phyloP scores from a whole-genome alignment of 306 rosid genomes.

The Heteromeles arbutifolia region DNA sequence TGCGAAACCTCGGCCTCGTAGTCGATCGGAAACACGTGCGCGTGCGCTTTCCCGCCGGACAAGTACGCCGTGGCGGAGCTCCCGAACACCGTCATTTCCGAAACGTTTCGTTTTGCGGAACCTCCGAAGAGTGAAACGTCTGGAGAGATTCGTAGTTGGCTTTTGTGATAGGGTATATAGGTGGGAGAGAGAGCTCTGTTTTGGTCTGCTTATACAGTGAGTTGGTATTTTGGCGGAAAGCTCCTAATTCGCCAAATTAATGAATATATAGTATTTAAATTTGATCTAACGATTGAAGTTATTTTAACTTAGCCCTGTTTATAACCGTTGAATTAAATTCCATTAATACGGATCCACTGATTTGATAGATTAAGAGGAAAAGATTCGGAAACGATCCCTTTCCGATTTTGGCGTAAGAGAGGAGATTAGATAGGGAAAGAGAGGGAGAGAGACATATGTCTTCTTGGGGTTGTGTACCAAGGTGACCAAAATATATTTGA shows the following conservation, averaged over 20 bases:
- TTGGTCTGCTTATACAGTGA: not conserved
- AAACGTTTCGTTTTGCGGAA: not conserved
- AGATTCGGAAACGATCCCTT: accelerated
- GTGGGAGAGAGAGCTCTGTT: not conserved
- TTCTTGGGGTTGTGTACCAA: not conserved
- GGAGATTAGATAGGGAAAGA: not conserved
- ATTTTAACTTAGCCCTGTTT: no score
- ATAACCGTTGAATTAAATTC: no score
- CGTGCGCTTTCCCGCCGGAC: not conserved
- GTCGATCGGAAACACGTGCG: constrained; percentile 43
- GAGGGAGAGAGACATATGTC: not conserved
- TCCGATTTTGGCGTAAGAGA: not conserved
- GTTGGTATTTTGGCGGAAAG: not conserved
- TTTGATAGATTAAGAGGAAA: accelerated
- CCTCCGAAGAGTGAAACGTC: not conserved
- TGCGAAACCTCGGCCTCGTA: constrained; percentile 45
- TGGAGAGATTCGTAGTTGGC: not conserved
- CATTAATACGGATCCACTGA: accelerated
- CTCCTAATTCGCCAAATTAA: no score
- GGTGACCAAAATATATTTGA: not conserved
- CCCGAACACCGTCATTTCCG: constrained; percentile 25
- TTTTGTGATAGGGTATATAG: not conserved
- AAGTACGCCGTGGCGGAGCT: constrained; percentile 15
- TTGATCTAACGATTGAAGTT: no score
- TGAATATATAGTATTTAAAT: no score